These are phyloP conservation scores for Euphorbia lathyris DNA, from an alignment of 345 rosid species.

Conservation along the genomic window DNA sequence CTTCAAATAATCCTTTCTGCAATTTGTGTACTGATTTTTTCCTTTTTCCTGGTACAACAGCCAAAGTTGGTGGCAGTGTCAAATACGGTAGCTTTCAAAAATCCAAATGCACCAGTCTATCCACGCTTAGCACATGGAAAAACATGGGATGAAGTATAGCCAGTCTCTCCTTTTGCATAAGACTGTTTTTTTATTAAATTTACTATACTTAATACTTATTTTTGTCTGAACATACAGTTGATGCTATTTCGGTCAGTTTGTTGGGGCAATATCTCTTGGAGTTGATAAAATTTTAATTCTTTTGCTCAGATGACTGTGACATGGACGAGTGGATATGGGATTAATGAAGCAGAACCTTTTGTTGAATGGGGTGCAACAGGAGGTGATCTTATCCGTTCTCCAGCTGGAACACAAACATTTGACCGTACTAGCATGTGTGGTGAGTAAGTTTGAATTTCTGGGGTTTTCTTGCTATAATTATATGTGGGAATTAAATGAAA, in stretches of 20 bases:
- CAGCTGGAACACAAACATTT: constrained; percentile 63
- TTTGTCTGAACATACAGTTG: background rate
- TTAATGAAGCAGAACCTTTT: constrained; percentile 52
- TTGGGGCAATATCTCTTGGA: background rate
- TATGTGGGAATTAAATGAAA: background rate
- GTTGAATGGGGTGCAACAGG: constrained; percentile 63
- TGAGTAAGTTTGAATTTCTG: constrained; percentile 17
- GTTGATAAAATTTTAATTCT: background rate
- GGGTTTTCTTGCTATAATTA: background rate
- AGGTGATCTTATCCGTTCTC: constrained; percentile 35
- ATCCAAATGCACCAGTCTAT: constrained; percentile 72
- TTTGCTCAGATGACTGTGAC: constrained; percentile 66
- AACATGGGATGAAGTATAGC: constrained; percentile 65
- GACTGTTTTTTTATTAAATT: background rate
- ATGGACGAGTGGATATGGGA: constrained; percentile 76
- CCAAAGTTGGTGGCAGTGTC: constrained; percentile 71
- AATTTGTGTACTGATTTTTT: background rate
- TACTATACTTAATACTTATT: background rate
- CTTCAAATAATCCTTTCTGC: background rate
- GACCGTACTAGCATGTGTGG: constrained; percentile 54
- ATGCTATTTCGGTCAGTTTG: background rate
- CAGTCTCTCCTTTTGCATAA: background rate
- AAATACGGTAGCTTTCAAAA: constrained; percentile 46
- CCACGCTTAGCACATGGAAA: constrained; percentile 71
- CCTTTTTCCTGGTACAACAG: constrained; percentile 23